Conservation (phyloP, 2,329 filamentous ascomycete species). For the Hypoxylon sp. region DNA sequence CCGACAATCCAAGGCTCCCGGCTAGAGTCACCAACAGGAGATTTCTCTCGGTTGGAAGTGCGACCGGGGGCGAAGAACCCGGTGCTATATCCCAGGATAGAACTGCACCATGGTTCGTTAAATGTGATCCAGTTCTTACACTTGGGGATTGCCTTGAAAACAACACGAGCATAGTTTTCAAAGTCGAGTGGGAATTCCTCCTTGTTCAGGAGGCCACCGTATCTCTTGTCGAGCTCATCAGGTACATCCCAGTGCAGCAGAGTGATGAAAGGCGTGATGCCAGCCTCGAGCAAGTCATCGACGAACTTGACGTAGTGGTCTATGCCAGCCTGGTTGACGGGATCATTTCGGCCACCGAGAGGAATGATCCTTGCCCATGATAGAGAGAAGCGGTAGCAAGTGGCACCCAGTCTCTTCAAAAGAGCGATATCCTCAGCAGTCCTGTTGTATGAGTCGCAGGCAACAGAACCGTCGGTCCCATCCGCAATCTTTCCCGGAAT, state of each 20-base stretch:
- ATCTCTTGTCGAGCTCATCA: constrained; percentile 81
- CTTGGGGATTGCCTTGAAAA: constrained; percentile 81
- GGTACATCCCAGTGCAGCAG: constrained; percentile 92
- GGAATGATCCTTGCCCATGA: constrained; percentile 90
- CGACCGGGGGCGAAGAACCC: constrained; percentile 87
- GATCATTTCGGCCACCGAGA: constrained; percentile 85
- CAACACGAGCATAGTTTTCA: constrained; percentile 80
- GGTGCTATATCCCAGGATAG: constrained; percentile 83
- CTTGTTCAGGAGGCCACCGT: constrained; percentile 85
- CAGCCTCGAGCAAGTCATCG: constrained; percentile 81
- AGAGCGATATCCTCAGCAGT: constrained; percentile 83
- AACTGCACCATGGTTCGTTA: constrained; percentile 90
- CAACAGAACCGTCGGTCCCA: constrained; percentile 79
- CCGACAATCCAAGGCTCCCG: constrained; percentile 87
- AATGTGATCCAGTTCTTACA: constrained; percentile 93
- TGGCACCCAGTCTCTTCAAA: constrained; percentile 79
- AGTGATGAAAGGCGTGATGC: constrained; percentile 85
- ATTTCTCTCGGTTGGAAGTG: constrained; percentile 81
- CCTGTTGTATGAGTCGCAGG: constrained; percentile 90
- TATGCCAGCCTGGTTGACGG: constrained; percentile 83
- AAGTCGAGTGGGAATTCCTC: constrained; percentile 87
- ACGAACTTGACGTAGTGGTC: constrained; percentile 85
- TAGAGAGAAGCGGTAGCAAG: constrained; percentile 86
- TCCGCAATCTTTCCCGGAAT: constrained; percentile 87
- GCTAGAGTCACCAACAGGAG: constrained; percentile 77